Conservation (phyloP, 2,329 filamentous ascomycete species). For the Microsporum audouinii region DNA sequence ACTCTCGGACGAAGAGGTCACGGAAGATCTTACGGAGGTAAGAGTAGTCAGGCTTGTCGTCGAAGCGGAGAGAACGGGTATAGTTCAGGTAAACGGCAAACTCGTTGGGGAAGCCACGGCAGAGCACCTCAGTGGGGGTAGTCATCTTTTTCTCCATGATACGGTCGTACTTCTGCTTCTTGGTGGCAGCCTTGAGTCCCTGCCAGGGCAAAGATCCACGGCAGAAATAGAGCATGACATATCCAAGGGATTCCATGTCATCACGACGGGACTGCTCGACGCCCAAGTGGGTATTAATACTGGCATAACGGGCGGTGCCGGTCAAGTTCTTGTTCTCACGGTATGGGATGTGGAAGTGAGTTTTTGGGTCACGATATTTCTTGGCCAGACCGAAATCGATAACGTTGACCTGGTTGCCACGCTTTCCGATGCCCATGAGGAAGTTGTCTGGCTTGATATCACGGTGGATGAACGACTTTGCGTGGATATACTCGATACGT, state of each 20-base stretch:
- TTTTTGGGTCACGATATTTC: conserved; percentile 99
- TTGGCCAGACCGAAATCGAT: conserved; percentile 98
- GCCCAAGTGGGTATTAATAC: conserved; percentile 96
- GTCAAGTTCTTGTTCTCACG: conserved; percentile 99
- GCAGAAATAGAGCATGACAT: conserved; percentile 99
- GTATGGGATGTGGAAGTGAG: conserved; percentile 98
- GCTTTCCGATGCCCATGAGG: conserved; percentile 97
- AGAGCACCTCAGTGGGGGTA: conserved; percentile 93
- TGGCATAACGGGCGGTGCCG: conserved; percentile 94
- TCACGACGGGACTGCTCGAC: conserved; percentile 98
- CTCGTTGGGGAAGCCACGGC: conserved; percentile 97
- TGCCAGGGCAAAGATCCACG: conserved; percentile 98
- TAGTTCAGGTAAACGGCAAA: conserved; percentile 99
- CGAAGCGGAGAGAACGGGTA: conserved; percentile 94
- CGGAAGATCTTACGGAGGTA: conserved; percentile 99
- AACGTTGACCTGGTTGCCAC: conserved; percentile 97
- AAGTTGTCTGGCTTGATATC: conserved; percentile 99
- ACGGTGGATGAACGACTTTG: conserved; percentile 98
- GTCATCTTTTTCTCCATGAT: conserved; percentile 99
- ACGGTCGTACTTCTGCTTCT: conserved; percentile 99
- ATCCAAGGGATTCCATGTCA: conserved; percentile 97
- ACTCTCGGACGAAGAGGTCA: conserved; percentile 94
- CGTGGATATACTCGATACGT: conserved; percentile 98
- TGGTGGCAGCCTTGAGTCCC: conserved; percentile 93
- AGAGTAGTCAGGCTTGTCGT: conserved; percentile 99